Evolutionary conservation across 2,329 filamentous ascomycete species (phyloP).

Genomic region (Arthrobotrys musiformis): DNA sequence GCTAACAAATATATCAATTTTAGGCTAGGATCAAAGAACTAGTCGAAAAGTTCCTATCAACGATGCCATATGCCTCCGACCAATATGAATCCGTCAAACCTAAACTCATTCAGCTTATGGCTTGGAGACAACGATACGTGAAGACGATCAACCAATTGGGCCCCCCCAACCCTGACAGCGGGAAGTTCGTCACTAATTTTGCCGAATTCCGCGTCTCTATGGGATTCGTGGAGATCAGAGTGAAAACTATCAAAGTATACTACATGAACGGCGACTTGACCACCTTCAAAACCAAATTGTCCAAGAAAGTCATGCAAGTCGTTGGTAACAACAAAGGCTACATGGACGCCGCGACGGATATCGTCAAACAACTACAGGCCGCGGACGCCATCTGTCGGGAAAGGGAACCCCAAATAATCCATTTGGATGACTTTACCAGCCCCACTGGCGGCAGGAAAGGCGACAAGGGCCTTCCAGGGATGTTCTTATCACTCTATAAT

Average conservation of each 20-base stretch:
- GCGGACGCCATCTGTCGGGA: background rate
- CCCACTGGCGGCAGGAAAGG: slow-evolving; percentile 6
- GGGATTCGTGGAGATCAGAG: slow-evolving; percentile 16
- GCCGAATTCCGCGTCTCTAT: slow-evolving; percentile 24
- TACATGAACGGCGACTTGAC: slow-evolving; percentile 14
- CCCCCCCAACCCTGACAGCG: background rate
- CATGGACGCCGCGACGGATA: background rate
- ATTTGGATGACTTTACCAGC: slow-evolving; percentile 19
- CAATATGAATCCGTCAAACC: slow-evolving; percentile 9
- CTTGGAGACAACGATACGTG: background rate
- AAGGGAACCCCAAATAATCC: slow-evolving; percentile 1
- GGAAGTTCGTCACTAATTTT: background rate
- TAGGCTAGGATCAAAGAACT: slow-evolving; percentile 19
- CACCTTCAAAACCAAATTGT: slow-evolving; percentile 22
- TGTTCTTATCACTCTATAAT: slow-evolving; percentile 33
- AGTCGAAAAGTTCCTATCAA: slow-evolving; percentile 1
- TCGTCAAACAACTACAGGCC: slow-evolving; percentile 6
- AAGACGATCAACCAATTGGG: background rate
- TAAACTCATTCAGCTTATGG: background rate
- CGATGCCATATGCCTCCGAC: slow-evolving; percentile 26
- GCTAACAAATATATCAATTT: background rate
- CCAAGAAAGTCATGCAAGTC: slow-evolving; percentile 35
- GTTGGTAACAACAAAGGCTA: slow-evolving; percentile 25
- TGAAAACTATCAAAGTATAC: slow-evolving; percentile 9
- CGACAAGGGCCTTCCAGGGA: background rate